Evolutionary conservation across 225 moss, liverwort and hornwort genomes (phyloP), one percentile per base, ranked within the genome.

Genomic region (Rhytidiadelphus loreus): DNA sequence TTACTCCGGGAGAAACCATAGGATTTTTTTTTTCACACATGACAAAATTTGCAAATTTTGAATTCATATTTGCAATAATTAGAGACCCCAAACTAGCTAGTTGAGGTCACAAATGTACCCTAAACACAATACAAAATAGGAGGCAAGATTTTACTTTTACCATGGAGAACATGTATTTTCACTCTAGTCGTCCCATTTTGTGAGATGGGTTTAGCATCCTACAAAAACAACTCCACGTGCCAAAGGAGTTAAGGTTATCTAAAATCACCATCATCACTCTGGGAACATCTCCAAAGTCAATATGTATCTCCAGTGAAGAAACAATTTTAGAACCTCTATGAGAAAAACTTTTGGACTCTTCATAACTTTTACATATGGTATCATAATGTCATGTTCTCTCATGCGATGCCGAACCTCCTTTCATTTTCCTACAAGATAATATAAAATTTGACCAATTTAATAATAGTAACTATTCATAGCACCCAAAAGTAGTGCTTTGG

Each of bases 351-450:
- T n/a, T n/a, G n/a, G n/a, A 13, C 4, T 21, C 7, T 70, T 71
- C 4, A 1, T 71, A 41, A 26, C 16, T 71, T 43, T 43, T 71
- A 25, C 26, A 14, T 8, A 25, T 21, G 2, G 5, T 41, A 71
- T 16, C 4, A 4, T 8, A 41, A 1, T 46, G 16, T 43, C 0
- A 2, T 4, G 0, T 30, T 74, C 1, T 3, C 11, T 19, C 2
- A 0, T 30, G 7, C 2, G 2, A 17, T 48, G 2, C n/a, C n/a
- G 7, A 50, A 32, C 7, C 2, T 20, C 2, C 2, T 75, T 32
- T 74, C 32, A 32, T 74, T 48, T 6, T 12, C 4, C 7, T 44
- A 32, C 7, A 30, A 46, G 2, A 30, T 46, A 73, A 30, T 18
- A 10, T 0, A 18, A 30, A 11, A 11, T 4, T 48, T 12, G 4